phyloP scores from a whole-genome alignment of 345 rosid species.

The Trapa incisa region DNA sequence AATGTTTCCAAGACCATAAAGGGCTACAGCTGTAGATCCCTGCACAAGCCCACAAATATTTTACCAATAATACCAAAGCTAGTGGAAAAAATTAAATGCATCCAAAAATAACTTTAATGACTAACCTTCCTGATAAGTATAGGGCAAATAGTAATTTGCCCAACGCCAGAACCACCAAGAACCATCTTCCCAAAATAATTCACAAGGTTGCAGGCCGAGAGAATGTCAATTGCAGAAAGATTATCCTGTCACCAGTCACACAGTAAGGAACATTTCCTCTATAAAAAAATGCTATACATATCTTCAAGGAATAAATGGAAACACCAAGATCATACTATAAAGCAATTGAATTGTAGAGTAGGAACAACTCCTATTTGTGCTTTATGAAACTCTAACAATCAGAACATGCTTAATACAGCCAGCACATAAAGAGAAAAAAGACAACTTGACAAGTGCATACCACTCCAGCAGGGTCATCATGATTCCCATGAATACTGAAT shows the following conservation, averaged over 20 bases:
- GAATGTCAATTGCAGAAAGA: constrained; percentile 91
- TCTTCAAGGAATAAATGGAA: neutral
- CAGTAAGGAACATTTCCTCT: constrained; percentile 11
- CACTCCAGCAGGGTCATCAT: constrained; percentile 99
- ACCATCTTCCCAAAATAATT: constrained; percentile 97
- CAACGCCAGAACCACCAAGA: constrained; percentile 99
- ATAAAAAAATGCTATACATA: neutral
- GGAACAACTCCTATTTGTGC: neutral
- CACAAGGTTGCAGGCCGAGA: constrained; percentile 92
- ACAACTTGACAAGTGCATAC: constrained; percentile 27
- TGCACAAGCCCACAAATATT: constrained; percentile 18
- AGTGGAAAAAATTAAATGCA: constrained; percentile 1
- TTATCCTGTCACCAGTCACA: constrained; percentile 63
- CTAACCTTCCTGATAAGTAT: constrained; percentile 83
- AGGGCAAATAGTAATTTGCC: constrained; percentile 80
- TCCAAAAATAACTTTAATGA: constrained; percentile 9
- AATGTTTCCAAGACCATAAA: constrained; percentile 95
- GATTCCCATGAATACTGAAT: constrained; percentile 97
- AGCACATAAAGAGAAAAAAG: neutral
- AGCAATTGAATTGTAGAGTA: neutral
- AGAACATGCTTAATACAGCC: neutral
- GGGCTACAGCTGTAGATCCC: constrained; percentile 94
- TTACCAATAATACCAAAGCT: neutral
- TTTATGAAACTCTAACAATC: neutral
- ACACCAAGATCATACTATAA: neutral